Evolutionary conservation across 257 asterid species (phyloP).

Genomic region (Catharanthus roseus): DNA sequence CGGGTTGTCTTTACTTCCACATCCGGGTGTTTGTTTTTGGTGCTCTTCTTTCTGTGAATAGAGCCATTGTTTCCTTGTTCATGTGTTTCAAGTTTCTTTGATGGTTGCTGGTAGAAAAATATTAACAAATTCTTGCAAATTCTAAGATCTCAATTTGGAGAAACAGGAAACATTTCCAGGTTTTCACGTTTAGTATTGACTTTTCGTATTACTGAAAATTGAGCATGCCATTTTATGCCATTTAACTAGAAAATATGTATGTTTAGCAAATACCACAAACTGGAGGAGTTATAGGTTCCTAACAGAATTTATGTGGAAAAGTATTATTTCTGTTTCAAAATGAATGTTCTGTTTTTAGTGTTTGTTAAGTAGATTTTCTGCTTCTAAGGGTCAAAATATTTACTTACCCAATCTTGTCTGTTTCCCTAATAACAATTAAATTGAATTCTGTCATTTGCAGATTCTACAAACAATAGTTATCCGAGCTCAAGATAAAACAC

Average conservation of each 20-base stretch:
- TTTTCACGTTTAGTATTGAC: not conserved
- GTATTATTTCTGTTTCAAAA: not conserved
- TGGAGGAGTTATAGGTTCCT: not conserved
- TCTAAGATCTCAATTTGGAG: not conserved
- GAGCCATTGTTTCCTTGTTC: not conserved
- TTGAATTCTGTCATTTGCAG: conserved; percentile 39
- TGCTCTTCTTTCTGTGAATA: not conserved
- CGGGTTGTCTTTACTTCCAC: not conserved
- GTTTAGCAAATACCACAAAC: not conserved
- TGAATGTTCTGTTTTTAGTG: not conserved
- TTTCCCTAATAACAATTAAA: not conserved
- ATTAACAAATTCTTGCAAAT: too few species aligned
- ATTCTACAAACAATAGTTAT: conserved; percentile 71
- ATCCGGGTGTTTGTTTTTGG: not conserved
- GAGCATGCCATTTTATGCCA: not conserved
- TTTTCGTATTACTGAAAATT: not conserved
- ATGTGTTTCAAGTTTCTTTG: not conserved
- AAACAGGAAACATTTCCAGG: not conserved
- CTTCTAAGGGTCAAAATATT: not conserved
- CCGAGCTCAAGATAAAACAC: conserved; percentile 63
- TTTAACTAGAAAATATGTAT: not conserved
- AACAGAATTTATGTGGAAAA: not conserved
- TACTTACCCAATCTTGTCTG: not conserved
- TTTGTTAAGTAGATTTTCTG: not conserved
- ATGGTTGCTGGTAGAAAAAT: not conserved